Percentiles rank a stretch among this genome's conserved stretches.
phyloP scores from a whole-genome alignment of 2,329 filamentous ascomycete species.

The Phaeosphaeria sp. region DNA sequence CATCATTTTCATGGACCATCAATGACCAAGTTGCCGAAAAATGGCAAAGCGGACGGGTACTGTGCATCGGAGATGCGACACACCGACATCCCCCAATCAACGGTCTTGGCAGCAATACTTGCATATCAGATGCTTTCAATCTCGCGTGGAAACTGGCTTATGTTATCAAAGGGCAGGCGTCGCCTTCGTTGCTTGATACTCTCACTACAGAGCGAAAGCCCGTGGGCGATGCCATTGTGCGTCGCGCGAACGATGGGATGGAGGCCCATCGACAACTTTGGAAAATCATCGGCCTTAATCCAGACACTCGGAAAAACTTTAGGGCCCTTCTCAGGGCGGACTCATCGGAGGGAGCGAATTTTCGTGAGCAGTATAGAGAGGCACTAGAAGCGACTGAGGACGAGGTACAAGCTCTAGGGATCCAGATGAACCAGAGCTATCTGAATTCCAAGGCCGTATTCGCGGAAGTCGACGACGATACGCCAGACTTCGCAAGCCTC shows the following conservation, averaged over 20 bases:
- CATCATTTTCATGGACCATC: conserved; percentile 13
- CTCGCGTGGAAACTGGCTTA: conserved; percentile 47
- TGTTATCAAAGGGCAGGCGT: conserved; percentile 34
- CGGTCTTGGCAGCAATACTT: conserved; percentile 26
- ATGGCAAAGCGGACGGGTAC: neutral
- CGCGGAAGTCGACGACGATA: neutral
- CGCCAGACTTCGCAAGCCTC: neutral
- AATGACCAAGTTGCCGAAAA: conserved; percentile 17
- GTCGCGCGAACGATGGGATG: conserved; percentile 62
- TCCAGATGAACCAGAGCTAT: conserved; percentile 68
- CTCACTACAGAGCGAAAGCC: conserved; percentile 42
- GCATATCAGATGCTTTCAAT: conserved; percentile 47
- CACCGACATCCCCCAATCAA: conserved; percentile 25
- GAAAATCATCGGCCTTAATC: conserved; percentile 55
- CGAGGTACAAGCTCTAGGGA: conserved; percentile 64
- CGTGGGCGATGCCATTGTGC: conserved; percentile 50
- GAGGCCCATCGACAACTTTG: conserved; percentile 58
- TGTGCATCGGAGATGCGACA: conserved; percentile 12
- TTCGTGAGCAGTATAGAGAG: conserved; percentile 38
- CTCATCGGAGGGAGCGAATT: conserved; percentile 1
- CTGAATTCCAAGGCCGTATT: conserved; percentile 37
- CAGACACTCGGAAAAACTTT: neutral
- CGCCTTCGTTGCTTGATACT: conserved; percentile 27
- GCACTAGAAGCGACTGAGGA: conserved; percentile 54
- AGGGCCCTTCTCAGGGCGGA: neutral